These are phyloP conservation scores for Fusarium penzigii DNA, from an alignment of 2,329 filamentous ascomycete genomes.

Conservation along the genomic window DNA sequence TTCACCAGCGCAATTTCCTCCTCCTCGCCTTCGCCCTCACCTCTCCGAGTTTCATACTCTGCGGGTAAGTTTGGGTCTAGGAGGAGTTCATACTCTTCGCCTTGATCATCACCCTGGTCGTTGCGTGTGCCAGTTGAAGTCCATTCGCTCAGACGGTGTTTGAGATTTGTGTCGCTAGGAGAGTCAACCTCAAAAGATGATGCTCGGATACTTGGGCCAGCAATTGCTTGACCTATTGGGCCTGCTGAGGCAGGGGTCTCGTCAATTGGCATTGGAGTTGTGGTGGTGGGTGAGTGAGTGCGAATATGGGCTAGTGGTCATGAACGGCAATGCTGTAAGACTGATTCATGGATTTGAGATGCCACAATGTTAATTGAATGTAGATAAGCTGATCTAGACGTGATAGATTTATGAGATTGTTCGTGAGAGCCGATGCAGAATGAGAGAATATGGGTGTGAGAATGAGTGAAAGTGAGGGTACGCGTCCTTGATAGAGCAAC, in stretches of 20 bases:
- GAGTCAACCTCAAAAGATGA: constrained; percentile 28
- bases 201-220: constrained; percentile 29
- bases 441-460: background rate
- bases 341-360: background rate
- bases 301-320: background rate
- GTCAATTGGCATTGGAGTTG: background rate
- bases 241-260: constrained; percentile 14
- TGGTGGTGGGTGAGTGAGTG: background rate
- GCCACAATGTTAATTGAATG: background rate
- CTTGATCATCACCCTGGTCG: constrained; percentile 47
- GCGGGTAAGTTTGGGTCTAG: constrained; percentile 53
- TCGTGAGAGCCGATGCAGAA: no score
- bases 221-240: constrained; percentile 25
- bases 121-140: constrained; percentile 40
- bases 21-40: constrained; percentile 5
- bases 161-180: constrained; percentile 25
- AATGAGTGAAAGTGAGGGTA: background rate
- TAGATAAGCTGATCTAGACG: background rate
- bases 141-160: constrained; percentile 42
- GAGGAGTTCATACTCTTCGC: constrained; percentile 57
- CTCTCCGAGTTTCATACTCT: constrained; percentile 41
- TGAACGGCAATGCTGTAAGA: background rate
- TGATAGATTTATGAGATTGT: background rate
- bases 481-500: background rate
- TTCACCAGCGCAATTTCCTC: constrained; percentile 28